phyloP scores from a whole-genome alignment of 257 asterid species.

The Thymus quinquecostatus region DNA sequence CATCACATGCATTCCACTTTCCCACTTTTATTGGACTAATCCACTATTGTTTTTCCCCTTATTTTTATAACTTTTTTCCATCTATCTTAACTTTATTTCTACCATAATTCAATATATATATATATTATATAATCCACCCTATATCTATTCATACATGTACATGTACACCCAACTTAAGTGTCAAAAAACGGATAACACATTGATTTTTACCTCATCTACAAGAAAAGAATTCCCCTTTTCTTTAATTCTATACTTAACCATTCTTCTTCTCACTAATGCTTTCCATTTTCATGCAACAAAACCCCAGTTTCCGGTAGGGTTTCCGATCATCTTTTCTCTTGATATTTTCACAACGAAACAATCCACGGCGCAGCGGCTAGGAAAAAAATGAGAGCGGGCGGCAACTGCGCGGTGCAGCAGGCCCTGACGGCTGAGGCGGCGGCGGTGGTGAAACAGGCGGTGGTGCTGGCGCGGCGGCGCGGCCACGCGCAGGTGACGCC shows the following conservation, averaged over 20 bases:
- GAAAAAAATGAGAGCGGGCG: slow-evolving; percentile 68
- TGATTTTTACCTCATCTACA: slow-evolving; percentile 53
- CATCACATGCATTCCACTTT: slow-evolving; percentile 92
- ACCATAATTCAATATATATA: background rate
- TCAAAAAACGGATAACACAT: background rate
- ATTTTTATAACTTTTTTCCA: too few species aligned
- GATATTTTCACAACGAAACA: too few species aligned
- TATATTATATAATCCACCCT: background rate
- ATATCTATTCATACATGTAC: background rate
- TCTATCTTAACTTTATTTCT: background rate
- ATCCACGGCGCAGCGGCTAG: too few species aligned
- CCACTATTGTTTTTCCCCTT: background rate
- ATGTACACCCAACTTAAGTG: background rate
- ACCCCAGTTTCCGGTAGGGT: background rate
- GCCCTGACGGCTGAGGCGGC: slow-evolving; percentile 68
- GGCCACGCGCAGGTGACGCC: slow-evolving; percentile 98
- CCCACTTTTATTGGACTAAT: slow-evolving; percentile 46
- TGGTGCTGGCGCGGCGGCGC: slow-evolving; percentile 69
- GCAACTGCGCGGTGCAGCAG: slow-evolving; percentile 62
- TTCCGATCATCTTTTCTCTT: too few species aligned
- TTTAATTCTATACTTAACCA: slow-evolving; percentile 26
- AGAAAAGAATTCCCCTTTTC: slow-evolving; percentile 55
- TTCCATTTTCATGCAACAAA: slow-evolving; percentile 33
- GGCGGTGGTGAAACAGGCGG: slow-evolving; percentile 65
- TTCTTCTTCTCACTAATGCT: background rate